These are phyloP conservation scores for Fraxinus velutina DNA, from an alignment of 305 asterid species.

Conservation along the genomic window DNA sequence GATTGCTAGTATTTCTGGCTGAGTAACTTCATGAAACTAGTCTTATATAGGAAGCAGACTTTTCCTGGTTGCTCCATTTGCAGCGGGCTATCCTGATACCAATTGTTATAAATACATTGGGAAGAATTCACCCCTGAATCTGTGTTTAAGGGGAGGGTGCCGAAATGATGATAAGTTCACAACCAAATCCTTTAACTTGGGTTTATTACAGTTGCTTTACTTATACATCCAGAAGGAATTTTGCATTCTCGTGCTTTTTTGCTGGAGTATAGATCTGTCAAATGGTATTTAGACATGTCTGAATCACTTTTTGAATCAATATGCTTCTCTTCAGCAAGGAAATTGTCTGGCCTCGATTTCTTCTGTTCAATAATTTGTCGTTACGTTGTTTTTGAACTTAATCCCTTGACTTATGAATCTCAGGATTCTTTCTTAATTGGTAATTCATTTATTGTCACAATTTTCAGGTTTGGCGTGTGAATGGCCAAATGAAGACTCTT, in stretches of 20 bases:
- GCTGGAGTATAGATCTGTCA: not conserved
- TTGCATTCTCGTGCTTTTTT: not conserved
- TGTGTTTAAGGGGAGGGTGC: not conserved
- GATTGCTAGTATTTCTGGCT: not conserved
- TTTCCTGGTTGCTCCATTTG: not conserved
- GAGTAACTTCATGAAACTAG: not conserved
- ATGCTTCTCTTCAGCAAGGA: not conserved
- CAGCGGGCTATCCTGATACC: not conserved
- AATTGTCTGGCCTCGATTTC: not conserved
- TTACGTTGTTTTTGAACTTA: not conserved
- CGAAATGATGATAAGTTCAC: not conserved
- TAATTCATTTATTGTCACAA: constrained; percentile 22
- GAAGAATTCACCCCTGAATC: not conserved
- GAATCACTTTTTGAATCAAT: constrained; percentile 1
- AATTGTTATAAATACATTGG: not conserved
- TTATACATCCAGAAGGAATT: constrained; percentile 2
- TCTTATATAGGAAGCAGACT: not conserved
- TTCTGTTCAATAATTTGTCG: constrained; percentile 11
- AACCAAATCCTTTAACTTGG: not conserved
- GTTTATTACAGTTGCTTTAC: constrained; percentile 9
- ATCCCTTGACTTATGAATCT: not conserved
- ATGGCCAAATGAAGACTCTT: constrained; percentile 50
- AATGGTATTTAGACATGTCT: constrained; percentile 5
- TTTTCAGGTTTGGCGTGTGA: constrained; percentile 73
- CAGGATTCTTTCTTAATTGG: constrained; percentile 22